A percentile compares a stretch with the other conserved stretches of the same genome.
Evolutionary conservation across 192 early-diverging fungal species (phyloP).

Genomic region (Linnemannia zychae): DNA sequence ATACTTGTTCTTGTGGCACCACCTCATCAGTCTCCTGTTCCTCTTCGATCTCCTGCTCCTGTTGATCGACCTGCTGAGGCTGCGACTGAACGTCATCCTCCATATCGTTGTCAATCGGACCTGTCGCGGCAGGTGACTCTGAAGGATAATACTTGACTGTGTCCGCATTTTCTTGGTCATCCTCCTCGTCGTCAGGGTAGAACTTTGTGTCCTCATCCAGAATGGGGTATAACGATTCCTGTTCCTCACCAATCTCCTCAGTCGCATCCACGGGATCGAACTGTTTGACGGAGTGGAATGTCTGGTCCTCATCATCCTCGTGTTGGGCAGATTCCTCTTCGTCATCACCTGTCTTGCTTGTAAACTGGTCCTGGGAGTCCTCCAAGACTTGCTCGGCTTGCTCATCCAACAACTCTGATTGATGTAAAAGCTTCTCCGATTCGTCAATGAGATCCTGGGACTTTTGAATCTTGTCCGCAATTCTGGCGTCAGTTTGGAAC

Average conservation of each 20-base stretch:
- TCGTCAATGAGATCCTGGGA: slow-evolving; percentile 27
- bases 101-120: neutral
- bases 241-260: neutral
- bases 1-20: neutral
- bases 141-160: slow-evolving; percentile 45
- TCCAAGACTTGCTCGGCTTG: neutral
- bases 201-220: slow-evolving; percentile 10
- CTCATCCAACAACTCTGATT: slow-evolving; percentile 1
- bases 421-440: slow-evolving; percentile 16
- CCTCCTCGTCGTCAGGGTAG: slow-evolving; percentile 18
- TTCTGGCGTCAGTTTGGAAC: slow-evolving; percentile 1
- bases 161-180: slow-evolving; percentile 22
- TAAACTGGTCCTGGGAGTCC: neutral
- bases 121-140: slow-evolving; percentile 5
- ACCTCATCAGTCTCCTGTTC: neutral
- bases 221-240: neutral
- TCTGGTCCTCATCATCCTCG: slow-evolving; percentile 30
- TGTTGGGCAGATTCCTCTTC: neutral
- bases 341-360: neutral
- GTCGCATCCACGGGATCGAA: slow-evolving; percentile 1
- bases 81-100: neutral
- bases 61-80: neutral
- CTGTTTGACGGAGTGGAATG: slow-evolving; percentile 33
- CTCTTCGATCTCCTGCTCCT: neutral
- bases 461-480: slow-evolving; percentile 27